Percentiles rank a stretch among this genome's conserved stretches.
Evolutionary conservation across 768 basidiomycete species (phyloP).

Genomic region (Galerina sulciceps): DNA sequence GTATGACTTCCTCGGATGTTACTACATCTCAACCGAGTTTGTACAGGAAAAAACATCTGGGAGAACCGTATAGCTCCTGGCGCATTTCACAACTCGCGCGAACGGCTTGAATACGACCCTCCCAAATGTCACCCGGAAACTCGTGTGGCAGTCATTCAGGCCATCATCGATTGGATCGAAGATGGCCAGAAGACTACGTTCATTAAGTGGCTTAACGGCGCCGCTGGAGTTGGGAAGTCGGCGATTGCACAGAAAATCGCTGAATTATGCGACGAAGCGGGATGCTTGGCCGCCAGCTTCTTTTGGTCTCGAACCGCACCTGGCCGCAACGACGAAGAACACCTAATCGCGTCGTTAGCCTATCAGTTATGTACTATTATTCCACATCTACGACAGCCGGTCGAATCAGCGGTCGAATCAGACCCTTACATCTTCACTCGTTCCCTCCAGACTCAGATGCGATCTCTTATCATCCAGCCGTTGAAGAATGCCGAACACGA

Average conservation of each 20-base stretch:
- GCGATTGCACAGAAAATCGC: slow-evolving; percentile 16
- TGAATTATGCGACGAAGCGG: neutral
- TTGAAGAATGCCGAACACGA: neutral
- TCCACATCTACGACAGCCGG: neutral
- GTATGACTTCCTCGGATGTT: too few species aligned
- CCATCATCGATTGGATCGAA: slow-evolving; percentile 11
- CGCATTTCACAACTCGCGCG: slow-evolving; percentile 8
- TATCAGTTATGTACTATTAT: slow-evolving; percentile 7
- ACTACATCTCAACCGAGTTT: slow-evolving; percentile 35
- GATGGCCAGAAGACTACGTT: neutral
- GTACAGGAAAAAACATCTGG: too few species aligned
- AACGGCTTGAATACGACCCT: neutral
- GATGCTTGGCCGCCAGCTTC: slow-evolving; percentile 9
- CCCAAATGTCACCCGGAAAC: slow-evolving; percentile 19
- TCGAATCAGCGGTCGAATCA: neutral
- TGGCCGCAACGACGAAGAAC: neutral
- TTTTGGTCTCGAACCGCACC: slow-evolving; percentile 10
- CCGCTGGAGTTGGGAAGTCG: slow-evolving; percentile 21
- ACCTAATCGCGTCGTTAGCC: slow-evolving; percentile 11
- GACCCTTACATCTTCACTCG: slow-evolving; percentile 6
- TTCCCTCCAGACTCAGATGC: slow-evolving; percentile 3
- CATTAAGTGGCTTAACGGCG: slow-evolving; percentile 19
- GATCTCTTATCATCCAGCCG: slow-evolving; percentile 7
- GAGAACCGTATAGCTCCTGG: too few species aligned
- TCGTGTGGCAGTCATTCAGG: slow-evolving; percentile 4